phyloP scores from a whole-genome alignment of 768 basidiomycete genomes.

The Panaeolus cyanescens region DNA sequence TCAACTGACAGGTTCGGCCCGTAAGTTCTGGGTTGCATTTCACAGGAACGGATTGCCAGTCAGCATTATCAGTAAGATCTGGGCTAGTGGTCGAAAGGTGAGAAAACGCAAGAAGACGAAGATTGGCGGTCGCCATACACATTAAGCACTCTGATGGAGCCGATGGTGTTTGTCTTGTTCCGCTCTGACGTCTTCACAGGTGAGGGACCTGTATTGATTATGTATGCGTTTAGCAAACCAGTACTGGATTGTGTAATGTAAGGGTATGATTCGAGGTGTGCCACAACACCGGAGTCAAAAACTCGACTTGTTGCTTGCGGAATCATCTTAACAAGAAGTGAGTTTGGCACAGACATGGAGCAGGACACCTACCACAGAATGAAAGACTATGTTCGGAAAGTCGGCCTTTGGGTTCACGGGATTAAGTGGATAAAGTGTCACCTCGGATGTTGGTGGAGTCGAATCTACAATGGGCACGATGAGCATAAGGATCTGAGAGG shows the following conservation, averaged over 20 bases:
- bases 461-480: constrained; percentile 24
- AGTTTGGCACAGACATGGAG: background rate
- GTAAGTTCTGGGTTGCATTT: constrained; percentile 40
- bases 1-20: constrained; percentile 53
- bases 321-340: constrained; percentile 25
- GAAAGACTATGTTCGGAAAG: background rate
- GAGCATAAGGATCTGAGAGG: background rate
- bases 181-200: constrained; percentile 25
- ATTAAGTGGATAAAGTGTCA: constrained; percentile 35
- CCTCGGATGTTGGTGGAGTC: constrained; percentile 39
- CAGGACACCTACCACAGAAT: constrained; percentile 1
- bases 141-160: constrained; percentile 50
- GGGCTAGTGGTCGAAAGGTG: constrained; percentile 39
- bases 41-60: constrained; percentile 52
- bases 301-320: constrained; percentile 35
- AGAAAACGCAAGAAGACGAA: background rate
- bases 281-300: constrained; percentile 46
- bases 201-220: constrained; percentile 49
- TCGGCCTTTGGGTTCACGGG: constrained; percentile 12
- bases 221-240: constrained; percentile 42
- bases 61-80: constrained; percentile 49
- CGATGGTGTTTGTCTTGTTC: constrained; percentile 45
- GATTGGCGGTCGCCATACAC: constrained; percentile 40
- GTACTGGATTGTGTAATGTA: constrained; percentile 26
- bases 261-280: constrained; percentile 44